phyloP scores from a whole-genome alignment of 495 filamentous ascomycete genomes.

The Neurospora sp. region DNA sequence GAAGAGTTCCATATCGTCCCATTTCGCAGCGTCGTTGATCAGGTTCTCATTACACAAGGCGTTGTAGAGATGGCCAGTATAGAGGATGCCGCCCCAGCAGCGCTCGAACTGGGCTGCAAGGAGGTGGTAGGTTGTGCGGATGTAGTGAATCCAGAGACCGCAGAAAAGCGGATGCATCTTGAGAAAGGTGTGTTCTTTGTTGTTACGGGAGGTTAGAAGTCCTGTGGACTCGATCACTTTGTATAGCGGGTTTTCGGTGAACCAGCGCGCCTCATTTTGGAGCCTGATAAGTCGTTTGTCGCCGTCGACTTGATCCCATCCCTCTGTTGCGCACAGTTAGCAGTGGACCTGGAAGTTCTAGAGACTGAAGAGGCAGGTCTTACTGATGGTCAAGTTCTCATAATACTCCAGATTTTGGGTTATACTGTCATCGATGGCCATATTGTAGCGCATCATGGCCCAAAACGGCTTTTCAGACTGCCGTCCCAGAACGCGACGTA shows the following conservation, averaged over 20 bases:
- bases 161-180: slow-evolving; percentile 1
- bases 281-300: not conserved
- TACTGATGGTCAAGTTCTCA: not conserved
- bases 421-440: not conserved
- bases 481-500: not conserved
- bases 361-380: not conserved
- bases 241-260: not conserved
- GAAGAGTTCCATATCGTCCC: slow-evolving; percentile 4
- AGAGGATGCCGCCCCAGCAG: slow-evolving; percentile 1
- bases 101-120: not conserved
- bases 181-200: not conserved
- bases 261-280: not conserved
- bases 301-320: not conserved
- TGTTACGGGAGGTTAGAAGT: not conserved
- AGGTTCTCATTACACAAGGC: not conserved
- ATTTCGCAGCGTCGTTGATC: not conserved
- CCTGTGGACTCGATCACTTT: not conserved
- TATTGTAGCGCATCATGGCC: not conserved
- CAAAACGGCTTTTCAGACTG: not conserved
- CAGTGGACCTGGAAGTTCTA: not conserved
- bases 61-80: slow-evolving; percentile 2
- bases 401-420: not conserved
- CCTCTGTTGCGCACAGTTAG: not conserved
- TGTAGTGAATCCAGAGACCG: not conserved
- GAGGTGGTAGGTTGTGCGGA: not conserved